Evolutionary conservation across 2,329 filamentous ascomycete genomes (phyloP).

Genomic region (Fusarium sp.): DNA sequence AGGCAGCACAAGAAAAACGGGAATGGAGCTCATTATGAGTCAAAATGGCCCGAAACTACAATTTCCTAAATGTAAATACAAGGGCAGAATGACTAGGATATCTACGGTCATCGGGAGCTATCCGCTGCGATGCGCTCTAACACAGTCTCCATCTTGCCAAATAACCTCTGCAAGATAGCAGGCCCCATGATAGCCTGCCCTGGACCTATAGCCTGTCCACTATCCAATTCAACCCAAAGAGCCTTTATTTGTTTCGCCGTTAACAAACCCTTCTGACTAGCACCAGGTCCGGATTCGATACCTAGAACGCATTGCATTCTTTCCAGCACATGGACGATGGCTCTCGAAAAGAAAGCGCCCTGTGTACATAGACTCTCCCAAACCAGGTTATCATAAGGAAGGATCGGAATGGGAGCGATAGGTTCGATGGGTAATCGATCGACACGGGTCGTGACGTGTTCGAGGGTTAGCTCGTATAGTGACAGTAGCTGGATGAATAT

Average conservation of each 20-base stretch:
- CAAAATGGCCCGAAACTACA: no score
- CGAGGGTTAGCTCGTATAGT: background rate
- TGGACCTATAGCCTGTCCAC: background rate
- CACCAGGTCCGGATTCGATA: fast-evolving
- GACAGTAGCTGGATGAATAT: background rate
- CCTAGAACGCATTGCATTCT: background rate
- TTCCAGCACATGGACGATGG: background rate
- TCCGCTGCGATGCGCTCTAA: background rate
- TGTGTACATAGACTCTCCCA: background rate
- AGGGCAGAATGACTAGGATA: no score
- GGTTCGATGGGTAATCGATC: background rate
- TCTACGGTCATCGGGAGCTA: no score
- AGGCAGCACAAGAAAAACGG: no score
- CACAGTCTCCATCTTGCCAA: background rate
- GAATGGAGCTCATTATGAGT: no score
- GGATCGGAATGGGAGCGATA: fast-evolving
- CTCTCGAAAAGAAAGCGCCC: background rate
- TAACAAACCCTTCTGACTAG: background rate
- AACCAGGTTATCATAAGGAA: fast-evolving
- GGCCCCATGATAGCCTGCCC: background rate
- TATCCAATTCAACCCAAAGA: background rate
- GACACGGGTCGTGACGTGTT: background rate
- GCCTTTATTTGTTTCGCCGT: background rate
- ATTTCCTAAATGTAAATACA: no score
- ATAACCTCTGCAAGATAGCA: background rate